Percentiles rank a stretch among this genome's conserved stretches.
phyloP scores from a whole-genome alignment of 805 yeast species.

The Hanseniaspora lachancei region DNA sequence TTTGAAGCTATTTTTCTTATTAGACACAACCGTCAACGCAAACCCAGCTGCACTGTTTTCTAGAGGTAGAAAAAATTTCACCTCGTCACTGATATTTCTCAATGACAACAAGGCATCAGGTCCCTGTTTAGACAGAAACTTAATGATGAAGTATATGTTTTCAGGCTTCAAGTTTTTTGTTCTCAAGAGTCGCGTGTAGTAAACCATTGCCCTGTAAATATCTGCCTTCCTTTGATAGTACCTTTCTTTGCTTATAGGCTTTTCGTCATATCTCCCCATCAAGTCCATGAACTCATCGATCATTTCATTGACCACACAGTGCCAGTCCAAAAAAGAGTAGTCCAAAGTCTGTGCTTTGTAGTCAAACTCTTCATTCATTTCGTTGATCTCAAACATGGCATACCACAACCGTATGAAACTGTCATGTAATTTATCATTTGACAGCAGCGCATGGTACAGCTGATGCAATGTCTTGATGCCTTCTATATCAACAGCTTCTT shows the following conservation, averaged over 20 bases:
- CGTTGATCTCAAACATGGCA: not conserved
- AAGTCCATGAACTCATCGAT: not conserved
- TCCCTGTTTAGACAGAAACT: not conserved
- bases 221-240: not conserved
- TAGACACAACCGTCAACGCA: not conserved
- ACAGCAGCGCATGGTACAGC: not conserved
- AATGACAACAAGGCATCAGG: not conserved
- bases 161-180: not conserved
- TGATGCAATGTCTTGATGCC: not conserved
- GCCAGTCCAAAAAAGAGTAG: not conserved
- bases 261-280: not conserved
- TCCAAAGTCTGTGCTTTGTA: not conserved
- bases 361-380: not conserved
- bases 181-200: not conserved
- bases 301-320: not conserved
- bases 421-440: not conserved
- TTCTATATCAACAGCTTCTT: not conserved
- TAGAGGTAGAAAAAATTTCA: not conserved
- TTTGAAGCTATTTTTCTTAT: not conserved
- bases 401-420: conserved; percentile 1
- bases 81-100: not conserved
- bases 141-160: conserved; percentile 1
- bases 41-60: not conserved
- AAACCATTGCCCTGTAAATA: not conserved
- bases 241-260: not conserved